Conservation (phyloP, 2,329 filamentous ascomycete species). For the Colletotrichum sp. region DNA sequence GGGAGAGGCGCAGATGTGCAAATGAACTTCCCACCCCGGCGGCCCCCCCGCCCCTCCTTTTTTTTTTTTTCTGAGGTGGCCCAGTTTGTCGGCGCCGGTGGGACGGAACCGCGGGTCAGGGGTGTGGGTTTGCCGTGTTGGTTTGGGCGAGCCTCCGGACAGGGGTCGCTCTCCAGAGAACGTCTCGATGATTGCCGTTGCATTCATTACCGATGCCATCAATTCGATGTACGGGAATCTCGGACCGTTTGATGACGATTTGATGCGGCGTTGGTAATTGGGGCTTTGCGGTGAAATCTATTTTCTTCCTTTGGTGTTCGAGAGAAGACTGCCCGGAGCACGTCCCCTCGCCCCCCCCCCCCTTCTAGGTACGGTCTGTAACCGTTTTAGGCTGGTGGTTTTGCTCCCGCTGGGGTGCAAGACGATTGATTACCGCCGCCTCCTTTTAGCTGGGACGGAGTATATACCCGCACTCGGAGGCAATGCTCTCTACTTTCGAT, state of each 20-base stretch:
- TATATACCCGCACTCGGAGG: background rate
- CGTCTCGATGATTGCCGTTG: background rate
- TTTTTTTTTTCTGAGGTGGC: no score
- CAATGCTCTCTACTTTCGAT: background rate
- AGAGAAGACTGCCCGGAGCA: background rate
- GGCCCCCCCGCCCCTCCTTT: background rate
- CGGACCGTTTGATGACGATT: background rate
- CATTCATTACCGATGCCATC: background rate
- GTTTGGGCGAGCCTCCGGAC: background rate
- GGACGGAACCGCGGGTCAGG: constrained; percentile 3
- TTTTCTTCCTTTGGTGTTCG: background rate
- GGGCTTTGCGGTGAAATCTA: background rate
- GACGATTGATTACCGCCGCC: background rate
- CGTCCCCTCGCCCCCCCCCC: no score
- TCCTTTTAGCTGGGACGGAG: constrained; percentile 5
- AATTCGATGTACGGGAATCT: background rate
- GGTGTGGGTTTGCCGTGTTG: background rate
- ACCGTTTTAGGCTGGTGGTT: background rate
- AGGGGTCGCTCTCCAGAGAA: background rate
- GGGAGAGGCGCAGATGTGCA: background rate
- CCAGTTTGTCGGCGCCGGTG: background rate
- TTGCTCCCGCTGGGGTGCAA: background rate
- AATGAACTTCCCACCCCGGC: background rate
- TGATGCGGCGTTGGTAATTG: background rate
- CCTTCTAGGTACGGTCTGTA: background rate